Base-by-base conservation (phyloP, 257 asterid genomes). In the Solanum arcanum region DNA sequence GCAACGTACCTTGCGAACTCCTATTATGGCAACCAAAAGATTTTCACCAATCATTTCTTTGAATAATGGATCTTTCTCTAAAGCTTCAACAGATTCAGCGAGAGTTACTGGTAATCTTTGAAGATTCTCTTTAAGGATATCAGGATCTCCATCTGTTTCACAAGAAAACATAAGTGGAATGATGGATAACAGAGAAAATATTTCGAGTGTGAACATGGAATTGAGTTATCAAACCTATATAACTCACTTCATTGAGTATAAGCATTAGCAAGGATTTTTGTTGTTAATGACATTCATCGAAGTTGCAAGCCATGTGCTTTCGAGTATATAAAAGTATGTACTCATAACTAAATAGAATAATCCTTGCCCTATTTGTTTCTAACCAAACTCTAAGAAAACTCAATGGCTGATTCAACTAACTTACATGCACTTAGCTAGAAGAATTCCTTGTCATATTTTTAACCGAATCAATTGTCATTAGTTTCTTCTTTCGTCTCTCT, bases 1-100 rank as follows among this genome's bases (percentile, higher is more conserved):
- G 41, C 75, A 20, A 44, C 72, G 29, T 93, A 96, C 99, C 98
- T 96, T 94, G 87, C 99, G 93, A 87, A 96, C 91, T 62, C 94
- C 99, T 90, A 68, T 87, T 87, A 96, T 47, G 78, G 97, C 98
- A 91, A 90, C 87, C 92, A 91, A 72, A 76, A 96, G 97, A 92
- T 95, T 96, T 90, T 95, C 96, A 69, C 97, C 95, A 25, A 95
- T 90, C 89, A 96, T 83, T 49, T 93, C 98, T 85, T 78, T 86
- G 91, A 96, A 78, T 84, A 93, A 87, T 5, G 83, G 7, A 86
- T 96, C 94, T 86, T 92, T 91, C 87, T 92, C 94, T 14, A 96
- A 97, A 87, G 99, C 98, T 90, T 94, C 96, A 64, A 96, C 91
- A 64, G 98, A 93, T 92, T 95, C 98, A 3, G 97, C 87, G 41